Conservation (phyloP, 768 basidiomycete genomes). For the Boletus rubroflammeus region DNA sequence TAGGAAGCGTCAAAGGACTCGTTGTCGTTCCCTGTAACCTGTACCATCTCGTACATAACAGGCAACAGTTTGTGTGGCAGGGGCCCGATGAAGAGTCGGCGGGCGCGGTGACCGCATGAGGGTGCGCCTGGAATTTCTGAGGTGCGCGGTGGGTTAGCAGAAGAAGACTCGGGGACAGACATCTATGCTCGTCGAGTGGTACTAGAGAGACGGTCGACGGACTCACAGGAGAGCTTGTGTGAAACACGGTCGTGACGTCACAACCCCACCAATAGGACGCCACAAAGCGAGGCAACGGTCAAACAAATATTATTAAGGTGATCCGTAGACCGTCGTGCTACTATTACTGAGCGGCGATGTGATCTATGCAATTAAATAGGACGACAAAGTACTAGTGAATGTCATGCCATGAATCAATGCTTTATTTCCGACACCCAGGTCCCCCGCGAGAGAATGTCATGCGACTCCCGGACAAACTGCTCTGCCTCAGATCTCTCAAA, state of each 20-base stretch:
- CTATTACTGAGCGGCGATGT: constrained; percentile 22
- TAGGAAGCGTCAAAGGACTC: constrained; percentile 34
- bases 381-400: constrained; percentile 2
- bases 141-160: neutral
- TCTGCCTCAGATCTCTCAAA: constrained; percentile 69
- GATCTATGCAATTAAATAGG: constrained; percentile 11
- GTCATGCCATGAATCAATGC: constrained; percentile 15
- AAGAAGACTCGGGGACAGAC: constrained; percentile 7
- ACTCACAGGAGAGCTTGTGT: neutral
- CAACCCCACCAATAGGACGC: neutral
- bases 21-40: constrained; percentile 26
- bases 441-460: constrained; percentile 44
- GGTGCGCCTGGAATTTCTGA: neutral
- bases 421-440: constrained; percentile 25
- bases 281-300: neutral
- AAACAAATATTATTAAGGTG: neutral
- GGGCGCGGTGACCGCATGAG: constrained; percentile 26
- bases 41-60: constrained; percentile 33
- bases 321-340: neutral
- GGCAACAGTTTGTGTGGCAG: constrained; percentile 61
- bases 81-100: constrained; percentile 71
- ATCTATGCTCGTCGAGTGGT: constrained; percentile 4
- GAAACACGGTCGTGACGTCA: constrained; percentile 27
- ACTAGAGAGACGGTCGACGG: neutral
- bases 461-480: constrained; percentile 59